phyloP scores from a whole-genome alignment of 208 protist genomes.

The Trypanosoma congolense region DNA sequence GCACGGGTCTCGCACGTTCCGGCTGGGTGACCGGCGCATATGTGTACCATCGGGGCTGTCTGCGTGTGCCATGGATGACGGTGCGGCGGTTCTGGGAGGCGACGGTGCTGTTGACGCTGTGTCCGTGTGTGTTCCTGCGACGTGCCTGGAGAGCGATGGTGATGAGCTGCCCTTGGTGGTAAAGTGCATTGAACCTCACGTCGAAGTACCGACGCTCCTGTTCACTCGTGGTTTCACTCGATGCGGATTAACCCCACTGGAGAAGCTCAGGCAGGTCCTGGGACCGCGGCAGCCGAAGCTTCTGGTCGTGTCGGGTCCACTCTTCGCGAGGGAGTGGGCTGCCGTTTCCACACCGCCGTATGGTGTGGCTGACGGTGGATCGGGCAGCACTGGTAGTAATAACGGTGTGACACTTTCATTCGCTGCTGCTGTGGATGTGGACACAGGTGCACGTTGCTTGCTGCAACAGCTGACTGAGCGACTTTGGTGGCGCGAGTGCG shows the following conservation, averaged over 20 bases:
- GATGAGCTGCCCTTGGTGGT: neutral
- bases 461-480: slow-evolving; percentile 15
- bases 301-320: slow-evolving; percentile 52
- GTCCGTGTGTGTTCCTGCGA: slow-evolving; percentile 23
- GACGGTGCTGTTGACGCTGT: slow-evolving; percentile 14
- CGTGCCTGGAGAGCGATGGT: slow-evolving; percentile 13
- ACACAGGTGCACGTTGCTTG: slow-evolving; percentile 12
- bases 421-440: slow-evolving; percentile 18
- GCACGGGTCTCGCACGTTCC: slow-evolving; percentile 15
- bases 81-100: slow-evolving; percentile 9
- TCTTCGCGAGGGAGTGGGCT: slow-evolving; percentile 70
- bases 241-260: slow-evolving; percentile 14
- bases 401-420: slow-evolving; percentile 41
- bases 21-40: slow-evolving; percentile 7
- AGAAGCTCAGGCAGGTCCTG: slow-evolving; percentile 9
- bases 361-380: neutral
- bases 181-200: slow-evolving; percentile 9
- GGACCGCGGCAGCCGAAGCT: slow-evolving; percentile 14
- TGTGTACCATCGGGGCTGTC: slow-evolving; percentile 12
- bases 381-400: too few relatives aligned
- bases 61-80: slow-evolving; percentile 17
- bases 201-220: slow-evolving; percentile 14
- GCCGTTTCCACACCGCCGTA: slow-evolving; percentile 18
- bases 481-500: slow-evolving; percentile 58
- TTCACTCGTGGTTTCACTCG: slow-evolving; percentile 21